Percentiles rank a stretch among this genome's conserved stretches.
Conservation (phyloP, 2,329 filamentous ascomycete species). For the Aspergillus sp. region DNA sequence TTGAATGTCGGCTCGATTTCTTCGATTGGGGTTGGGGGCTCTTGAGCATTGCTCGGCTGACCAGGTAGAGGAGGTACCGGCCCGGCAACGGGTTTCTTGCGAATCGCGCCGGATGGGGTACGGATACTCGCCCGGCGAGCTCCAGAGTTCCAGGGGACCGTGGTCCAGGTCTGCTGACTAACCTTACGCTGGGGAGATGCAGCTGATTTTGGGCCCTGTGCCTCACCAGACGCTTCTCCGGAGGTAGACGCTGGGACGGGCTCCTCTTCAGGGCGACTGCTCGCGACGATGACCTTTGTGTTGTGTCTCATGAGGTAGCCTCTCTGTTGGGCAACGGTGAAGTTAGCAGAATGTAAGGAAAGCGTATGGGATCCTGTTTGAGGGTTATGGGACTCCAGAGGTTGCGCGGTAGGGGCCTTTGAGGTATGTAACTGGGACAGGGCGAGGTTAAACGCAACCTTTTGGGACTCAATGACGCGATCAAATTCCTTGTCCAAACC, state of each 20-base stretch:
- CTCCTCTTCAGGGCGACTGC: slow-evolving; percentile 68
- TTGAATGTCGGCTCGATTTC: slow-evolving; percentile 70
- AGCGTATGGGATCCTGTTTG: slow-evolving; percentile 19
- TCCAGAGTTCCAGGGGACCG: slow-evolving; percentile 94
- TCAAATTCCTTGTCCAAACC: slow-evolving; percentile 93
- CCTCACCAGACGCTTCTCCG: slow-evolving; percentile 31
- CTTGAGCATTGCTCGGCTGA: slow-evolving; percentile 76
- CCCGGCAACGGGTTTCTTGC: slow-evolving; percentile 65
- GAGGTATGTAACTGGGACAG: slow-evolving; percentile 42
- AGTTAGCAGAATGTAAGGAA: slow-evolving; percentile 62
- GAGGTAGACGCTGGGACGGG: slow-evolving; percentile 33
- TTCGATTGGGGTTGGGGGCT: slow-evolving; percentile 64
- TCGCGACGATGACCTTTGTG: slow-evolving; percentile 95
- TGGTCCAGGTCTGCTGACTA: slow-evolving; percentile 90
- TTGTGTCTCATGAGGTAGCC: slow-evolving; percentile 99
- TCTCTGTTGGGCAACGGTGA: slow-evolving; percentile 72
- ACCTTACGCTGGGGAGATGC: slow-evolving; percentile 75
- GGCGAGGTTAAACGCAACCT: slow-evolving; percentile 70
- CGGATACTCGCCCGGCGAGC: slow-evolving; percentile 68
- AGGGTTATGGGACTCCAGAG: slow-evolving; percentile 18
- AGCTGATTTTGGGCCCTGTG: slow-evolving; percentile 61
- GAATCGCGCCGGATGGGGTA: slow-evolving; percentile 60
- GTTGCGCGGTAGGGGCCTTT: slow-evolving; percentile 15
- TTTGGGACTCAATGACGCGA: slow-evolving; percentile 92
- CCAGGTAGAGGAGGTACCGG: slow-evolving; percentile 83